Percentiles rank a stretch among this genome's conserved stretches.
phyloP scores from a whole-genome alignment of 257 asterid species.

The Paraleonurus japonicus region DNA sequence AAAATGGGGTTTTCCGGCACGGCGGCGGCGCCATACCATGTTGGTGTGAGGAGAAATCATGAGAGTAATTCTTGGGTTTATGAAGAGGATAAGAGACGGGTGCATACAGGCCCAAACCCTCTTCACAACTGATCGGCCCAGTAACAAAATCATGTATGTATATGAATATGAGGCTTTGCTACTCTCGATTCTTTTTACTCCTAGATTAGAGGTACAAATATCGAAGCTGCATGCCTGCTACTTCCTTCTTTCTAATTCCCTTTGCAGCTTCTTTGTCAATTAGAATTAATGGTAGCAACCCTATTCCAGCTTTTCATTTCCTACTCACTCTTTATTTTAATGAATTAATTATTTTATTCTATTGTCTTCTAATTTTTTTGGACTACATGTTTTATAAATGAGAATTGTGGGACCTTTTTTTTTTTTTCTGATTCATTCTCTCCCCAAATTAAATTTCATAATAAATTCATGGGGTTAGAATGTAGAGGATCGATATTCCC shows the following conservation, averaged over 20 bases:
- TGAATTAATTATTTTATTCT: background rate
- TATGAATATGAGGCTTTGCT: constrained; percentile 45
- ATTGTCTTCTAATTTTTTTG: background rate
- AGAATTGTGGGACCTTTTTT: background rate
- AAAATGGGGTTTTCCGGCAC: constrained; percentile 29
- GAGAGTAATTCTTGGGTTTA: constrained; percentile 14
- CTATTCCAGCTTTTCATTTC: constrained; percentile 14
- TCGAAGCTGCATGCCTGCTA: constrained; percentile 17
- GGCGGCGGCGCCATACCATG: constrained; percentile 3
- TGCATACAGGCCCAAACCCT: constrained; percentile 85
- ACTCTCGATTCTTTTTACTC: constrained; percentile 47
- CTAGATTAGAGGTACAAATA: background rate
- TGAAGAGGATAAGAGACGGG: constrained; percentile 60
- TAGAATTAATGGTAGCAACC: constrained; percentile 62
- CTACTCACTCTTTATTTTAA: constrained; percentile 16
- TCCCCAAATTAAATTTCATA: background rate
- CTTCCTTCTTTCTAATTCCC: constrained; percentile 18
- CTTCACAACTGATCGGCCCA: constrained; percentile 53
- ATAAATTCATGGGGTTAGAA: background rate
- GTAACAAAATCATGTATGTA: background rate
- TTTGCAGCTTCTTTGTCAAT: constrained; percentile 18
- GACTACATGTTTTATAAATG: background rate
- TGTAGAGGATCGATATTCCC: background rate
- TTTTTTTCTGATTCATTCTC: too few relatives aligned
- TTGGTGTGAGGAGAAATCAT: background rate